Conservation (phyloP, 768 basidiomycete species). For the Russula olivacea region DNA sequence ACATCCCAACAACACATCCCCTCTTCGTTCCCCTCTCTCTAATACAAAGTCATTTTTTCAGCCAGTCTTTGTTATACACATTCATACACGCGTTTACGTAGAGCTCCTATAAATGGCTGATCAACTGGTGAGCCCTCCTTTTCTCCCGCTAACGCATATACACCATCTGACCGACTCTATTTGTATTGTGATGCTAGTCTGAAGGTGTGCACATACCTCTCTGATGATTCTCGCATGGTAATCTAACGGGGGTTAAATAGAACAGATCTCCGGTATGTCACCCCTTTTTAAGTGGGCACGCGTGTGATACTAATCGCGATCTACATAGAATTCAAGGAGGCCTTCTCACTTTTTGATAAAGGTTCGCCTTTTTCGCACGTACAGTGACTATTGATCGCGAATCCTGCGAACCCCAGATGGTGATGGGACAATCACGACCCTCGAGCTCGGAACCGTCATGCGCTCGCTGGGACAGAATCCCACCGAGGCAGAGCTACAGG, state of each 20-base stretch:
- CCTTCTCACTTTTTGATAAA: conserved; percentile 96
- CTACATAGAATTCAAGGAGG: conserved; percentile 92
- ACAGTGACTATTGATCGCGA: background rate
- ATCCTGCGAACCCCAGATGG: conserved; percentile 48
- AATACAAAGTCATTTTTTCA: background rate
- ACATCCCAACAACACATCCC: background rate
- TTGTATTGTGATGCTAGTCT: conserved; percentile 37
- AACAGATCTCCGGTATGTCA: conserved; percentile 81
- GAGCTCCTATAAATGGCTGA: conserved; percentile 41
- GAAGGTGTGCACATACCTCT: conserved; percentile 42
- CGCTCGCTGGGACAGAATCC: conserved; percentile 90
- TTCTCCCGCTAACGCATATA: background rate
- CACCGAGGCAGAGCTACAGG: conserved; percentile 84
- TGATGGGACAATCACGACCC: conserved; percentile 89
- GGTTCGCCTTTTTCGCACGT: conserved; percentile 42
- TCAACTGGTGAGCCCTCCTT: conserved; percentile 41
- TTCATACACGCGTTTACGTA: conserved; percentile 1
- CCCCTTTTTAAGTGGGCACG: background rate
- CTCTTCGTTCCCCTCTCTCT: background rate
- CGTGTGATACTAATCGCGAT: background rate
- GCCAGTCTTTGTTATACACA: background rate
- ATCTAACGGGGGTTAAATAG: conserved; percentile 37
- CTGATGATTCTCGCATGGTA: background rate
- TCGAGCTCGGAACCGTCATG: conserved; percentile 91
- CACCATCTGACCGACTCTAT: background rate